phyloP scores from a whole-genome alignment of 768 basidiomycete species.

The Suillus weaverae region DNA sequence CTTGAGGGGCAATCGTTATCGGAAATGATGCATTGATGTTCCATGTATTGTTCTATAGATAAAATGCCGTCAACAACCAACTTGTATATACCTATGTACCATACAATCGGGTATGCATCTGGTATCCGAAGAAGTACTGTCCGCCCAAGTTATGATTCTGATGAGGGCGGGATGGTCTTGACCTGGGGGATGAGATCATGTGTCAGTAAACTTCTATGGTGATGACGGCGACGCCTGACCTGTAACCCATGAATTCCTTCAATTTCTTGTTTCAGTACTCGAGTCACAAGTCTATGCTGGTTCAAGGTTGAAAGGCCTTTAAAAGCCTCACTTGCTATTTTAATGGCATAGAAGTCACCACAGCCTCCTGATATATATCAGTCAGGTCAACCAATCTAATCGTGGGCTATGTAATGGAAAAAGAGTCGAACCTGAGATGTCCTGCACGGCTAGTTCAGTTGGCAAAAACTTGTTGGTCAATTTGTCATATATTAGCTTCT shows the following conservation, averaged over 20 bases:
- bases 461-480: conserved; percentile 76
- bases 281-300: conserved; percentile 90
- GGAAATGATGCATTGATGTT: background rate
- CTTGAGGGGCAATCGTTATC: background rate
- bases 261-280: conserved; percentile 85
- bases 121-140: background rate
- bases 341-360: conserved; percentile 95
- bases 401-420: background rate
- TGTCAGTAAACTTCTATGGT: background rate
- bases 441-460: conserved; percentile 80
- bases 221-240: conserved; percentile 45
- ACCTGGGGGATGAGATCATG: conserved; percentile 26
- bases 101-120: background rate
- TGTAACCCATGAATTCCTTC: conserved; percentile 91
- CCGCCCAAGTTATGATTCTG: conserved; percentile 4
- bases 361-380: conserved; percentile 73
- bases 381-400: conserved; percentile 5
- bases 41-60: background rate
- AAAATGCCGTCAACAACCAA: background rate
- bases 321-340: conserved; percentile 82
- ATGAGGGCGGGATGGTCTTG: conserved; percentile 38
- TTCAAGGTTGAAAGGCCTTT: conserved; percentile 84
- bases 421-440: conserved; percentile 81
- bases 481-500: conserved; percentile 69
- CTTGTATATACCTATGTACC: background rate